A percentile compares a stretch with the other conserved stretches of the same genome.
Conservation (phyloP, 2,329 filamentous ascomycete species). For the Xylaria sp. region DNA sequence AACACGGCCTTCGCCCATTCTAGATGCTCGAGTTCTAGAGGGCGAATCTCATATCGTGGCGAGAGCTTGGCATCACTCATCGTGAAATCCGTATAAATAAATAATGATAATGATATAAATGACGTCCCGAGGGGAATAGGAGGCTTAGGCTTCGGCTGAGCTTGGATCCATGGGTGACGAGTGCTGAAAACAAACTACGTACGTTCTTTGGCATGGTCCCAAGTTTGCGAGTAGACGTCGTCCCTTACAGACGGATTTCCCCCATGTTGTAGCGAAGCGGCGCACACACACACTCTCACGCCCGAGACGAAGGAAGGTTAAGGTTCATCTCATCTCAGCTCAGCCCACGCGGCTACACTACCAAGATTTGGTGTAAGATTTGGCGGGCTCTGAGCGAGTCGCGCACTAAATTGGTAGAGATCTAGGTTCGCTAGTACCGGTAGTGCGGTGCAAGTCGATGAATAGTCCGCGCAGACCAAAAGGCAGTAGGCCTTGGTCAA, state of each 20-base stretch:
- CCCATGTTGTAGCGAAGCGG: neutral
- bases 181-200: neutral
- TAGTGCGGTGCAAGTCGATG: conserved; percentile 5
- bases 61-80: conserved; percentile 29
- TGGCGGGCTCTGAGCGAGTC: conserved; percentile 9
- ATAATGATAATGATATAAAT: neutral
- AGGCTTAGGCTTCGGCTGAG: neutral
- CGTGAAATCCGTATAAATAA: neutral
- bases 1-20: conserved; percentile 35
- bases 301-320: neutral
- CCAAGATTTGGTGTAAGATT: conserved; percentile 6
- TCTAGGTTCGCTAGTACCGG: neutral
- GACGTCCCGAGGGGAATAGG: neutral
- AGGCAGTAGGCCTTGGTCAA: neutral
- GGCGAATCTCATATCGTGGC: conserved; percentile 33
- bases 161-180: neutral
- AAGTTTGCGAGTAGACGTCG: neutral
- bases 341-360: neutral
- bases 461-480: conserved; percentile 1
- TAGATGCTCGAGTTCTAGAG: conserved; percentile 25
- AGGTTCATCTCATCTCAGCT: conserved; percentile 20
- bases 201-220: neutral
- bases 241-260: neutral
- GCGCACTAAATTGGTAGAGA: conserved; percentile 10
- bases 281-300: neutral